A percentile compares a stretch with the other conserved stretches of the same genome.
Evolutionary conservation across 495 filamentous ascomycete species (phyloP).

Genomic region (Apodospora peruviana): DNA sequence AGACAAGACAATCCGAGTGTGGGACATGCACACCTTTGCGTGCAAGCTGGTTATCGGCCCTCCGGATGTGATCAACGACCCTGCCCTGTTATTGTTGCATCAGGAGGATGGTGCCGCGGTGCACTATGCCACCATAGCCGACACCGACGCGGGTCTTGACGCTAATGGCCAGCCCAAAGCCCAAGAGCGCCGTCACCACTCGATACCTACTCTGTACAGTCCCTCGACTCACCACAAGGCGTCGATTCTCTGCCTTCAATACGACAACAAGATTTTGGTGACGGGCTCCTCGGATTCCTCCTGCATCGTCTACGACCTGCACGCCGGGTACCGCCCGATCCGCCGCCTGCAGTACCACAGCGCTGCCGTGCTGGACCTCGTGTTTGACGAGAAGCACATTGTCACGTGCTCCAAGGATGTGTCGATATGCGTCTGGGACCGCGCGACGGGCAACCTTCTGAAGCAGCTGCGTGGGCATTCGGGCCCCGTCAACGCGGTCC

Average conservation of each 20-base stretch:
- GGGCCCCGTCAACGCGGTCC: constrained; percentile 92
- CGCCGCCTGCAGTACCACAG: constrained; percentile 69
- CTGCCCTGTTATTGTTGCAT: constrained; percentile 30
- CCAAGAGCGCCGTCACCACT: constrained; percentile 31
- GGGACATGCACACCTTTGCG: constrained; percentile 82
- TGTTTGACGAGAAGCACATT: constrained; percentile 86
- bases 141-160: constrained; percentile 19
- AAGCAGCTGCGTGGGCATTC: constrained; percentile 75
- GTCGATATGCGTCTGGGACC: constrained; percentile 89
- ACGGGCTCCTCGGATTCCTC: constrained; percentile 90
- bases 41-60: constrained; percentile 75
- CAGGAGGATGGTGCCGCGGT: constrained; percentile 34
- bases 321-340: constrained; percentile 68
- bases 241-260: constrained; percentile 91
- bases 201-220: constrained; percentile 41
- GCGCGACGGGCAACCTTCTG: constrained; percentile 63
- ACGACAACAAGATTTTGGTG: constrained; percentile 85
- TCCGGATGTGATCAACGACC: constrained; percentile 41
- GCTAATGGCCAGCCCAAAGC: constrained; percentile 9
- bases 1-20: constrained; percentile 89
- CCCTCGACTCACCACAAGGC: constrained; percentile 65
- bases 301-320: constrained; percentile 87
- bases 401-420: constrained; percentile 95
- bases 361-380: constrained; percentile 86
- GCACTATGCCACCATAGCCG: constrained; percentile 44